Evolutionary conservation across 2,329 filamentous ascomycete genomes (phyloP).

Genomic region (Sarocladium oryzae): DNA sequence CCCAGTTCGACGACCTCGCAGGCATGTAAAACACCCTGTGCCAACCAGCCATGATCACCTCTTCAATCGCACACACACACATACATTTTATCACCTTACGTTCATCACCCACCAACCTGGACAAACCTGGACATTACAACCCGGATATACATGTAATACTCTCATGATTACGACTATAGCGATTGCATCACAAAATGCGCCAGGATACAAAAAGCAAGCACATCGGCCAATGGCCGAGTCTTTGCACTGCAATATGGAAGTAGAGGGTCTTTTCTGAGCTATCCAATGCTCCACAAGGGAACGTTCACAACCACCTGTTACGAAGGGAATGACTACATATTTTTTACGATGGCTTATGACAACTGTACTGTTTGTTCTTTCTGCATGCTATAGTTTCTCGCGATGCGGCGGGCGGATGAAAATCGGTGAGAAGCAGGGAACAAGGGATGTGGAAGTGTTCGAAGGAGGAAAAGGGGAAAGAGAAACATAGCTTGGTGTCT

Average conservation of each 20-base stretch:
- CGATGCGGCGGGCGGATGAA: no score
- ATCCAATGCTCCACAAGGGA: background rate
- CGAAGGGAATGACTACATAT: background rate
- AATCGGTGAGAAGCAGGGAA: background rate
- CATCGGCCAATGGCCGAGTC: background rate
- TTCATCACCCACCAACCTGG: background rate
- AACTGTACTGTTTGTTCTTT: conserved; percentile 11
- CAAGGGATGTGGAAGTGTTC: background rate
- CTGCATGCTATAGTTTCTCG: background rate
- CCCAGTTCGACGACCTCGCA: conserved; percentile 33
- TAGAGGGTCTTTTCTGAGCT: background rate
- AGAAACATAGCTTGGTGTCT: background rate
- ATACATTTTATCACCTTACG: background rate
- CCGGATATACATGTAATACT: conserved; percentile 7
- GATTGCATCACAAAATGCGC: background rate
- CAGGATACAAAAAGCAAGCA: conserved; percentile 4
- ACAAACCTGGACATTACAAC: conserved; percentile 5
- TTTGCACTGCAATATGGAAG: background rate
- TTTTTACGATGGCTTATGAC: conserved; percentile 9
- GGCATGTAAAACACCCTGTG: conserved; percentile 16
- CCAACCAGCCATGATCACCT: background rate
- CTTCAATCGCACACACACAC: background rate
- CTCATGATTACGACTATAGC: conserved; percentile 8
- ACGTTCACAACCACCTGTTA: background rate
- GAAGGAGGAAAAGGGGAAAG: background rate